phyloP scores from a whole-genome alignment of 768 basidiomycete genomes.

The Naganishia vishniacii region DNA sequence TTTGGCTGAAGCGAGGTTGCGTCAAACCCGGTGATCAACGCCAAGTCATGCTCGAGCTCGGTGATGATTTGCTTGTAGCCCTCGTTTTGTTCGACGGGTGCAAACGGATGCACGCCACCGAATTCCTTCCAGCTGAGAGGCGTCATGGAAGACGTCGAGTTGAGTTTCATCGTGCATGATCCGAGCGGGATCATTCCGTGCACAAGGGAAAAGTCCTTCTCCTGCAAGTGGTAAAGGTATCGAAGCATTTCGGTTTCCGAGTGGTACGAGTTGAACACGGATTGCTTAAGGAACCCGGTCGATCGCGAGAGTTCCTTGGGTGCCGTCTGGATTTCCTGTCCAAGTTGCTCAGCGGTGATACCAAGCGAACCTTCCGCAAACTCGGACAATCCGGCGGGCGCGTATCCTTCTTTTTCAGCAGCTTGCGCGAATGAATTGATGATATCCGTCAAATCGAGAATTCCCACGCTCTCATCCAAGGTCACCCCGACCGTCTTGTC shows the following conservation, averaged over 20 bases:
- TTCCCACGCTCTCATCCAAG: conserved; percentile 80
- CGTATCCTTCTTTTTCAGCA: conserved; percentile 39
- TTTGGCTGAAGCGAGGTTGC: conserved; percentile 97
- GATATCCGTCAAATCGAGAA: conserved; percentile 67
- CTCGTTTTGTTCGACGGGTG: conserved; percentile 76
- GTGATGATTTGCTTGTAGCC: conserved; percentile 80
- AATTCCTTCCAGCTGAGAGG: conserved; percentile 94
- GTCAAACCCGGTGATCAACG: conserved; percentile 92
- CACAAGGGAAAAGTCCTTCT: conserved; percentile 87
- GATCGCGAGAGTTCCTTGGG: conserved; percentile 44
- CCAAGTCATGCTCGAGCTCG: conserved; percentile 85
- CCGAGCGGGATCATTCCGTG: conserved; percentile 96
- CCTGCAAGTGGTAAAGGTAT: conserved; percentile 86
- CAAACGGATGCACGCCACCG: conserved; percentile 84
- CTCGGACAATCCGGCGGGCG: conserved; percentile 30
- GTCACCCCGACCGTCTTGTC: conserved; percentile 74
- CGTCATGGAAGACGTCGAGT: conserved; percentile 96
- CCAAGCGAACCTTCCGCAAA: conserved; percentile 50
- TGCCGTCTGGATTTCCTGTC: conserved; percentile 54
- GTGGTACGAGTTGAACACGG: conserved; percentile 93
- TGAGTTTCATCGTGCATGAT: conserved; percentile 97
- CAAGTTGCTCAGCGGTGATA: conserved; percentile 51
- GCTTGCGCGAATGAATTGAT: conserved; percentile 75
- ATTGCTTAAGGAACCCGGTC: conserved; percentile 70
- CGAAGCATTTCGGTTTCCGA: conserved; percentile 98